phyloP scores from a whole-genome alignment of 2,329 filamentous ascomycete species.

The Colletotrichum tanaceti region DNA sequence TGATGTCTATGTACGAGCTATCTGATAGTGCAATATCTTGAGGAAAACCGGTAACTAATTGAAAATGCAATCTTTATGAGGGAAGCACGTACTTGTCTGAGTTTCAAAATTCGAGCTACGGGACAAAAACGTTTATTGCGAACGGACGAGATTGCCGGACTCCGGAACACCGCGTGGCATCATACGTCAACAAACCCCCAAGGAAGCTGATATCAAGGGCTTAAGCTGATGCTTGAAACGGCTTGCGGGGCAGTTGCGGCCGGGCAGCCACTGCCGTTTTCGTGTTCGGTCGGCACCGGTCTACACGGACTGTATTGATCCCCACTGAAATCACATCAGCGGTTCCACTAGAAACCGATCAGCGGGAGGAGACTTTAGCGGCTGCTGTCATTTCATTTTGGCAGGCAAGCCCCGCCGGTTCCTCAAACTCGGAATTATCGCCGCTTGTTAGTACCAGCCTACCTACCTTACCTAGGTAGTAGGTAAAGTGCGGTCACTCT shows the following conservation, averaged over 20 bases:
- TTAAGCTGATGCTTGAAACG: background rate
- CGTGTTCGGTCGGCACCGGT: background rate
- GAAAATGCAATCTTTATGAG: background rate
- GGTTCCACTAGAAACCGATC: slow-evolving; percentile 26
- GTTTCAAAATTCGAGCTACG: background rate
- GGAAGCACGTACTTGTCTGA: background rate
- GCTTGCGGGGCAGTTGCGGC: background rate
- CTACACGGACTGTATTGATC: no score
- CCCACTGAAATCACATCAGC: slow-evolving; percentile 25
- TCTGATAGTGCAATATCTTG: background rate
- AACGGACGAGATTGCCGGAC: background rate
- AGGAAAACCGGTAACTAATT: background rate
- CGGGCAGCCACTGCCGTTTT: background rate
- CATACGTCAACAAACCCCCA: no score
- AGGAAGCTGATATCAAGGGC: background rate
- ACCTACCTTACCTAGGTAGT: no score
- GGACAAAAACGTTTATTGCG: background rate
- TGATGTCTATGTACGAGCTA: background rate
- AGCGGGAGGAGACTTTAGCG: slow-evolving; percentile 8
- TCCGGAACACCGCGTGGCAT: background rate
- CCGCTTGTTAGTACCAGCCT: slow-evolving; percentile 5
- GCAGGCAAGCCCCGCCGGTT: slow-evolving; percentile 20
- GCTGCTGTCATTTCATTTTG: slow-evolving; percentile 7
- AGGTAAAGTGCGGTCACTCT: slow-evolving; percentile 7
- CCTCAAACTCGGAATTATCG: slow-evolving; percentile 23